Evolutionary conservation across 768 basidiomycete genomes (phyloP), one percentile per base, ranked within the genome.

Genomic region (Psilocybe subaeruginosa): DNA sequence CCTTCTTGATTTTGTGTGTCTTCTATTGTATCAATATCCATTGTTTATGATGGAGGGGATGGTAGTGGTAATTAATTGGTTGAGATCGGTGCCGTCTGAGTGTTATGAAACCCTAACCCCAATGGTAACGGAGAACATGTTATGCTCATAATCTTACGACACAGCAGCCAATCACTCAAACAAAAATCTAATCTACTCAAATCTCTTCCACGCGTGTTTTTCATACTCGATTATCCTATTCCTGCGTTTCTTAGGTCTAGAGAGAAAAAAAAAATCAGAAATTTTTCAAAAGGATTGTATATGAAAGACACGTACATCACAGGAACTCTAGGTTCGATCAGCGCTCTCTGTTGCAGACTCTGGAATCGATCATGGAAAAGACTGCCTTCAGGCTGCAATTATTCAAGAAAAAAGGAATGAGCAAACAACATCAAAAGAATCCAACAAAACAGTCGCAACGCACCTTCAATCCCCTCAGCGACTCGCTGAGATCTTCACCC

Each of bases 401-500:
- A n/a, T 39, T 8, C 4, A 29, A 23, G 39, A 58, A 37, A 9
- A 35, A 46, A 8, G 51, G 23, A 29, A 52, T 41, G 41, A 60
- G 62, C 23, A 54, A 54, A 52, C 30, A 37, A 35, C n/a, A 6
- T 19, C 8, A 8, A 33, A 37, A 43, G 59, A 17, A 29, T n/a
- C 8, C 56, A n/a, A 45, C 54, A 55, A 53, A 14, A 3, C 19
- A 47, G 17, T 75, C 83, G 46, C 23, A 23, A 23, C 23, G 2
- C 54, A 92, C 95, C 87, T 95, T 95, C 68, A 98, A 76, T 43
- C 80, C 87, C 58, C 95, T 80, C 67, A 97, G 75, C 68, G 81
- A 95, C 75, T 97, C 95, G 58, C 84, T 90, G 52, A 97, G 74
- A 69, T 97, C 93, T 64, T 97, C 95, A 2, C 93, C 93, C 0